Conservation (phyloP, 306 rosid species). For the Crataegus laevigata region DNA sequence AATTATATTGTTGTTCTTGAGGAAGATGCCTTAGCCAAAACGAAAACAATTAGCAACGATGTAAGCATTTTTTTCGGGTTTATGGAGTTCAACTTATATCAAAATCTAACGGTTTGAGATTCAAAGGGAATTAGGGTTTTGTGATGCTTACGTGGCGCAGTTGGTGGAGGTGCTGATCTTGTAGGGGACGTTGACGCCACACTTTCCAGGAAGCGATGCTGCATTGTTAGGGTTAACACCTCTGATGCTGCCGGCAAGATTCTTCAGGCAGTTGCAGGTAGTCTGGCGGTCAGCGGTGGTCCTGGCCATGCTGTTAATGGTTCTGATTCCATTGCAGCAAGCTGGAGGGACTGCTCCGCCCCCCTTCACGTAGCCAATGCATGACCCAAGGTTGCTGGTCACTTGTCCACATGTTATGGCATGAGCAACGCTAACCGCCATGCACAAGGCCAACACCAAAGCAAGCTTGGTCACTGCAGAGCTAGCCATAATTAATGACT, state of each 20-base stretch:
- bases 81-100: neutral
- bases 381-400: neutral
- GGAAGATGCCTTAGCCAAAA: neutral
- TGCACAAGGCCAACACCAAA: slow-evolving; percentile 18
- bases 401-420: slow-evolving; percentile 49
- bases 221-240: slow-evolving; percentile 4
- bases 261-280: slow-evolving; percentile 40
- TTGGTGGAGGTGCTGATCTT: slow-evolving; percentile 42
- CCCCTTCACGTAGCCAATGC: neutral
- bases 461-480: slow-evolving; percentile 19
- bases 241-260: neutral
- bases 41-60: neutral
- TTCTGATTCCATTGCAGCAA: slow-evolving; percentile 27
- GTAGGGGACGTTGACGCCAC: slow-evolving; percentile 47
- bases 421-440: slow-evolving; percentile 22
- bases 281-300: slow-evolving; percentile 22
- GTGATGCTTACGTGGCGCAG: slow-evolving; percentile 22
- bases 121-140: neutral
- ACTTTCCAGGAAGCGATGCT: slow-evolving; percentile 26
- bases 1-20: neutral
- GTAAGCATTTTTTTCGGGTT: neutral
- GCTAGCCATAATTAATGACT: slow-evolving; percentile 8
- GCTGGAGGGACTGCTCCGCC: neutral
- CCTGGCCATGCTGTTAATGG: neutral
- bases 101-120: neutral